A percentile compares a stretch with the other conserved stretches of the same genome.
Evolutionary conservation across 371 early-diverging fungal species (phyloP).

Genomic region (Mucor velutinosus): DNA sequence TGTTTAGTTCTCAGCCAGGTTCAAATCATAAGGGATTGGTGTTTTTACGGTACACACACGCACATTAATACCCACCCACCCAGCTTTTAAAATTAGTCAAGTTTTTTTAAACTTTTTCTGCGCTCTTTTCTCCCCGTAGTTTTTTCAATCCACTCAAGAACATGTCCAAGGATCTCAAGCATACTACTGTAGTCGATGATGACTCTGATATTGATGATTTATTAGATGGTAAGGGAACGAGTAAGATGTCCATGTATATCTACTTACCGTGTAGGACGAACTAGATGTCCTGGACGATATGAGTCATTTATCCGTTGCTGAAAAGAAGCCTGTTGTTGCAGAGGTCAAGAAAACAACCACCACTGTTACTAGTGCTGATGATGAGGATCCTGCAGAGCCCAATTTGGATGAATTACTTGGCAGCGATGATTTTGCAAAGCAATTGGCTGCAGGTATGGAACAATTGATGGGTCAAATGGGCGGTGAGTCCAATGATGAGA

Average conservation of each 20-base stretch:
- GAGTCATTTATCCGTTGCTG: slow-evolving; percentile 12
- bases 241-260: not conserved
- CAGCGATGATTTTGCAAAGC: slow-evolving; percentile 78
- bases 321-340: slow-evolving; percentile 4
- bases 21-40: slow-evolving; percentile 3
- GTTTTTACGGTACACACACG: not conserved
- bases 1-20: not conserved
- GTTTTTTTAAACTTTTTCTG: not conserved
- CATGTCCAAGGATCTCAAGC: slow-evolving; percentile 23
- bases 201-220: slow-evolving; percentile 68
- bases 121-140: not conserved
- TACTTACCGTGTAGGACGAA: not conserved
- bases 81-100: slow-evolving; percentile 1
- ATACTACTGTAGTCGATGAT: slow-evolving; percentile 33
- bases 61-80: not conserved
- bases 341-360: slow-evolving; percentile 11
- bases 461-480: slow-evolving; percentile 64
- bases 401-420: slow-evolving; percentile 44
- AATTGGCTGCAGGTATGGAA: slow-evolving; percentile 79
- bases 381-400: slow-evolving; percentile 24
- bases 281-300: slow-evolving; percentile 60
- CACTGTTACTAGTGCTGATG: slow-evolving; percentile 16
- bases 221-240: slow-evolving; percentile 51
- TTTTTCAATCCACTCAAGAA: not conserved
- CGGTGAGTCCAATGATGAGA: slow-evolving; percentile 46